These are phyloP conservation scores for Spizellomyces punctatus DNA, from an alignment of 192 early-diverging fungal species.

Conservation along the genomic window DNA sequence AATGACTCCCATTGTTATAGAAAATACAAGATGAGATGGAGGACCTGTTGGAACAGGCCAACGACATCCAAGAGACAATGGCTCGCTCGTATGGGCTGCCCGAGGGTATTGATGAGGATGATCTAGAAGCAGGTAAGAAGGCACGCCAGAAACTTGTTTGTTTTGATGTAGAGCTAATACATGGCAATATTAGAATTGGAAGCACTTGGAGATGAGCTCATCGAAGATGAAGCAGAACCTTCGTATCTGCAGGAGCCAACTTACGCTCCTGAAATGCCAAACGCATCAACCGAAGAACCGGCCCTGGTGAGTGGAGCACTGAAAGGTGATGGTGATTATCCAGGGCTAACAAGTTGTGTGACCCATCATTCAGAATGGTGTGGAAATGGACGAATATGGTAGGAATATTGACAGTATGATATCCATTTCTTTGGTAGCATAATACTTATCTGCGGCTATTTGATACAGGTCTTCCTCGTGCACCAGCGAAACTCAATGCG, in stretches of 20 bases:
- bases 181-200: conserved; percentile 73
- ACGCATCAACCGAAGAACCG: conserved; percentile 35
- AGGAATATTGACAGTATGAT: background rate
- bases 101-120: conserved; percentile 95
- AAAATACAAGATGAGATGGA: conserved; percentile 98
- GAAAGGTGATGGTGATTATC: too few relatives aligned
- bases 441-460: too few relatives aligned
- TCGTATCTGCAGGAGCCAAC: conserved; percentile 77
- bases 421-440: background rate
- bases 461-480: conserved; percentile 4
- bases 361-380: background rate
- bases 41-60: conserved; percentile 94
- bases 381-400: conserved; percentile 10
- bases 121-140: conserved; percentile 85
- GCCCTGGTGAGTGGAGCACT: background rate
- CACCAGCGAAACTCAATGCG: conserved; percentile 18
- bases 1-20: conserved; percentile 38
- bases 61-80: conserved; percentile 96
- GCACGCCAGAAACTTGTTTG: background rate
- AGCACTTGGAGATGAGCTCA: conserved; percentile 89
- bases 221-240: conserved; percentile 80
- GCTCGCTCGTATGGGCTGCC: conserved; percentile 90
- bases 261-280: conserved; percentile 33
- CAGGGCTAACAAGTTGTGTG: too few relatives aligned
- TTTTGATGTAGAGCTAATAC: background rate